phyloP scores from a whole-genome alignment of 768 basidiomycete genomes.

The Dacryopinax spathularia region DNA sequence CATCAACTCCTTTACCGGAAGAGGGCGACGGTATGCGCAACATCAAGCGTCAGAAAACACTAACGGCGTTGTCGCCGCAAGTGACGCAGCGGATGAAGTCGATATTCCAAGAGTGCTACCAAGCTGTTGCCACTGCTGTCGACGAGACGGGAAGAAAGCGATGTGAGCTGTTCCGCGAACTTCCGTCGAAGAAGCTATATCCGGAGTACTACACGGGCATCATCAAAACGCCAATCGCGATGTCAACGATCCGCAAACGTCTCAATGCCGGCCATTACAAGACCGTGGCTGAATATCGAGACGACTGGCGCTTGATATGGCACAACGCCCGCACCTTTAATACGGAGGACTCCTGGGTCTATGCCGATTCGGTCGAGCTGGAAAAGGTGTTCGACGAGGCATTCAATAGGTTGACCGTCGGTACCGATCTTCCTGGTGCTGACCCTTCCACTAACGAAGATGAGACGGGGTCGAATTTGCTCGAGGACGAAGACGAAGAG shows the following conservation, averaged over 20 bases:
- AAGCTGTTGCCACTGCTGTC: constrained; percentile 56
- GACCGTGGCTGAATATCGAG: constrained; percentile 51
- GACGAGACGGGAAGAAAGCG: constrained; percentile 63
- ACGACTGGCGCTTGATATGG: constrained; percentile 85
- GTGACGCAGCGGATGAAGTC: constrained; percentile 68
- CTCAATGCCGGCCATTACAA: constrained; percentile 54
- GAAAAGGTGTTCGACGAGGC: constrained; percentile 70
- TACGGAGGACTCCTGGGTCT: constrained; percentile 89
- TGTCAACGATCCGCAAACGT: constrained; percentile 74
- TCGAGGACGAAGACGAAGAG: constrained; percentile 10
- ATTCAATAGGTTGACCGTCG: constrained; percentile 34
- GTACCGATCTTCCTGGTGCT: background rate
- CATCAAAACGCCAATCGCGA: constrained; percentile 59
- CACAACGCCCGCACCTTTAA: constrained; percentile 88
- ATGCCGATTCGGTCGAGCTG: constrained; percentile 87
- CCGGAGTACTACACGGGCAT: constrained; percentile 90
- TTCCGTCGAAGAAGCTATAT: constrained; percentile 64
- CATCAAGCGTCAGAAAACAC: constrained; percentile 71
- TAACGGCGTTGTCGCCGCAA: constrained; percentile 30
- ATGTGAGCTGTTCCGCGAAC: constrained; percentile 74
- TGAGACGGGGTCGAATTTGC: constrained; percentile 10
- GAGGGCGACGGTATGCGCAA: constrained; percentile 61
- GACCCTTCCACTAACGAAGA: background rate
- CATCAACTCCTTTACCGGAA: constrained; percentile 51
- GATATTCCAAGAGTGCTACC: constrained; percentile 59